A percentile compares a stretch with the other conserved stretches of the same genome.
These are phyloP conservation scores for Xylaria scruposa DNA, from an alignment of 495 filamentous ascomycete genomes.

Conservation along the genomic window DNA sequence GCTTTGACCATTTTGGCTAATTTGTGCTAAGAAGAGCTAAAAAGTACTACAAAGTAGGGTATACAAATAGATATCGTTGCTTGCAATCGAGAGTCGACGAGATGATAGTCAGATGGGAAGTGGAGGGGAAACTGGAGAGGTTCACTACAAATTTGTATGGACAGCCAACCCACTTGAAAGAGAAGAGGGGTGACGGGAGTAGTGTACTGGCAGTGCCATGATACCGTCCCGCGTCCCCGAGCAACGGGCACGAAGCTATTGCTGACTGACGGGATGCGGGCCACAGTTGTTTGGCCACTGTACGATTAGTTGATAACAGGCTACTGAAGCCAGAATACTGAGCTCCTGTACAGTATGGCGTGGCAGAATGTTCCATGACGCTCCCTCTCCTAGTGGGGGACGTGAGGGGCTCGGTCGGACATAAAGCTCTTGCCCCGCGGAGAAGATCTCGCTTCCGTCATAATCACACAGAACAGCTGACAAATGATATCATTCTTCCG, in stretches of 20 bases:
- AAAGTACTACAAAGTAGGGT: constrained; percentile 22
- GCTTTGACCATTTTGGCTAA: constrained; percentile 88
- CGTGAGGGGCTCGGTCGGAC: constrained; percentile 7
- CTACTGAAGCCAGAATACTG: neutral
- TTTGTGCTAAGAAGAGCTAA: constrained; percentile 28
- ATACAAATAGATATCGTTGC: constrained; percentile 25
- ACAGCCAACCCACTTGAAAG: constrained; percentile 24
- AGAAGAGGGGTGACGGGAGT: constrained; percentile 26
- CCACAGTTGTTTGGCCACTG: constrained; percentile 7
- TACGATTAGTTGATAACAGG: neutral
- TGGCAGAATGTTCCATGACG: constrained; percentile 22
- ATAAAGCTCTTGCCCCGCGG: constrained; percentile 33
- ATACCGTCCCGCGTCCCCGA: neutral
- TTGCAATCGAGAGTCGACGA: constrained; percentile 29
- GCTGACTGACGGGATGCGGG: neutral
- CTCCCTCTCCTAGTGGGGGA: constrained; percentile 24
- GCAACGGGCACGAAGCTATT: neutral
- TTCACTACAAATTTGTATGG: constrained; percentile 40
- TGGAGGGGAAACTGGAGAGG: constrained; percentile 30
- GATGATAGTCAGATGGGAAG: constrained; percentile 26
- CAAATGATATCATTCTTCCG: constrained; percentile 41
- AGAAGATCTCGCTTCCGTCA: constrained; percentile 34
- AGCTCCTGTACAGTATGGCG: constrained; percentile 7
- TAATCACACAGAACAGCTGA: constrained; percentile 33
- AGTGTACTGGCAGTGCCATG: constrained; percentile 1